Evolutionary conservation across 768 basidiomycete species (phyloP).

Genomic region (Lactarius vividus): DNA sequence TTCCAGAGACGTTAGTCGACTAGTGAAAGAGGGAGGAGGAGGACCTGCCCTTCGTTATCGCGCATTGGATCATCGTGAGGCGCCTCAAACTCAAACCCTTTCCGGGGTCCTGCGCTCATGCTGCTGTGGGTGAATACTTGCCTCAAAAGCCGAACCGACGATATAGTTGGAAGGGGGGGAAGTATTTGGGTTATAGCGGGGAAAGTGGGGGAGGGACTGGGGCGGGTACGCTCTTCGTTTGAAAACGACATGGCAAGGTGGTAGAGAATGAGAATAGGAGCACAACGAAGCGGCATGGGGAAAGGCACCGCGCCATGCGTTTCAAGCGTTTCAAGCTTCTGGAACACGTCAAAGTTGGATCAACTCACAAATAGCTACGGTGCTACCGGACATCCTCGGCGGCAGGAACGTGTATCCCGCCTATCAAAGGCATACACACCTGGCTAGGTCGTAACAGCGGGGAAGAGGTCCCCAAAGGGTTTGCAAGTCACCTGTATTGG

Average conservation of each 20-base stretch:
- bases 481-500: background rate
- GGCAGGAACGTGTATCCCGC: background rate
- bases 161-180: constrained; percentile 8
- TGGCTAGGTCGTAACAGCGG: background rate
- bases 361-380: background rate
- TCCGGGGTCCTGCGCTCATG: background rate
- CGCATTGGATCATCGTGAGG: background rate
- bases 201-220: background rate
- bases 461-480: background rate
- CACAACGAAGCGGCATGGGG: background rate
- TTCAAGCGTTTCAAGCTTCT: background rate
- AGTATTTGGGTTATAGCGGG: background rate
- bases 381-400: background rate
- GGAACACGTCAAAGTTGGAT: constrained; percentile 2
- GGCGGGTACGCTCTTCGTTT: background rate
- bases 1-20: background rate
- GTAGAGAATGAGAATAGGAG: background rate
- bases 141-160: background rate
- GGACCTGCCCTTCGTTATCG: constrained; percentile 7
- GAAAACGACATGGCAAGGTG: constrained; percentile 1
- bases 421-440: background rate
- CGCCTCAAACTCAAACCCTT: background rate
- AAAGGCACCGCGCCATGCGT: constrained; percentile 1
- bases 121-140: constrained; percentile 12
- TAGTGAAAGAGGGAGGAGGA: background rate